Percentiles rank a stretch among this genome's conserved stretches.
These are phyloP conservation scores for Lasiodiplodia sp. DNA, from an alignment of 2,329 filamentous ascomycete genomes.

Conservation along the genomic window DNA sequence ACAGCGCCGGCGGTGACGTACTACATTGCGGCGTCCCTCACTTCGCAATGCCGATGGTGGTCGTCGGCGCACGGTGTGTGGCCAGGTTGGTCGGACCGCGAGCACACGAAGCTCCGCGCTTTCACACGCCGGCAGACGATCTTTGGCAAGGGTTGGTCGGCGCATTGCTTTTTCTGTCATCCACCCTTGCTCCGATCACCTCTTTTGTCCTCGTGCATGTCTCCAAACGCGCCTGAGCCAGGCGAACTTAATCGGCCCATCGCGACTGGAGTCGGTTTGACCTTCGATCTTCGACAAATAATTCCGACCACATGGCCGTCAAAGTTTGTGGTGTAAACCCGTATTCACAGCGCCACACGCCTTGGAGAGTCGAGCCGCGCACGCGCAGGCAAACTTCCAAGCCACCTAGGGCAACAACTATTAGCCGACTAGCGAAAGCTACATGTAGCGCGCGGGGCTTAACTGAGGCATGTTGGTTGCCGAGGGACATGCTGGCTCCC, in stretches of 20 bases:
- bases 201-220: slow-evolving; percentile 10
- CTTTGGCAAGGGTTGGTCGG: slow-evolving; percentile 6
- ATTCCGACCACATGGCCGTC: background rate
- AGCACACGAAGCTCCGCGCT: slow-evolving; percentile 8
- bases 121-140: slow-evolving; percentile 20
- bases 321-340: background rate
- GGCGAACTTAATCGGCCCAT: slow-evolving; percentile 12
- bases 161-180: slow-evolving; percentile 15
- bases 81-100: slow-evolving; percentile 17
- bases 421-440: slow-evolving; percentile 14
- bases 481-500: background rate
- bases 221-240: slow-evolving; percentile 3
- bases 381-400: too few species aligned
- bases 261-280: background rate
- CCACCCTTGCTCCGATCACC: slow-evolving; percentile 21
- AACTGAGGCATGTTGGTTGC: background rate
- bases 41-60: slow-evolving; percentile 5
- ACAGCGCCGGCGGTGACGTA: slow-evolving; percentile 10
- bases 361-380: too few species aligned
- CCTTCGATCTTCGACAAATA: slow-evolving; percentile 3
- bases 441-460: background rate
- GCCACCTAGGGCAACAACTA: slow-evolving; percentile 5
- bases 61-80: slow-evolving; percentile 9
- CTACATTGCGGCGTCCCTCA: slow-evolving; percentile 8
- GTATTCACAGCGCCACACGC: too few species aligned